A percentile compares a stretch with the other conserved stretches of the same genome.
Evolutionary conservation across 768 basidiomycete species (phyloP).

Genomic region (Collybia sordida): DNA sequence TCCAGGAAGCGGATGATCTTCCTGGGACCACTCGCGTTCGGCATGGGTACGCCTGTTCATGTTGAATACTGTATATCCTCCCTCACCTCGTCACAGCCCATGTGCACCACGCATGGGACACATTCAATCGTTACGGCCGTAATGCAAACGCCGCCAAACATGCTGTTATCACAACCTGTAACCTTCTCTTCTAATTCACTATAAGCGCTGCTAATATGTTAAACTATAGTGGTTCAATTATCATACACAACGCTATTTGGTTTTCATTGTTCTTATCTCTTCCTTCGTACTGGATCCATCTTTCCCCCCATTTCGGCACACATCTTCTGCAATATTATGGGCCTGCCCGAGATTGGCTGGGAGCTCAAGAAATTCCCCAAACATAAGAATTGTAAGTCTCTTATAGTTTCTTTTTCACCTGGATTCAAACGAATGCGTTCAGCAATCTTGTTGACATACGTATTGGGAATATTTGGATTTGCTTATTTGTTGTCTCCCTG

Average conservation of each 20-base stretch:
- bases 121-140: conserved; percentile 72
- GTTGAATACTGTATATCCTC: not conserved
- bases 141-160: conserved; percentile 60
- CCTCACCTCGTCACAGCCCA: conserved; percentile 58
- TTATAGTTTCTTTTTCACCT: conserved; percentile 11
- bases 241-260: conserved; percentile 93
- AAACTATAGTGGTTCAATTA: conserved; percentile 74
- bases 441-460: conserved; percentile 60
- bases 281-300: conserved; percentile 83
- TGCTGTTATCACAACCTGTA: conserved; percentile 59
- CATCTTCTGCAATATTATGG: conserved; percentile 94
- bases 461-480: conserved; percentile 61
- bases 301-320: conserved; percentile 79
- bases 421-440: conserved; percentile 10
- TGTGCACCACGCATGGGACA: conserved; percentile 89
- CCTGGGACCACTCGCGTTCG: conserved; percentile 83
- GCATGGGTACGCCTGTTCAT: conserved; percentile 58
- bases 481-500: conserved; percentile 48
- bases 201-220: not conserved
- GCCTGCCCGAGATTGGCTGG: conserved; percentile 65
- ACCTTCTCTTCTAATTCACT: conserved; percentile 17
- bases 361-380: conserved; percentile 57
- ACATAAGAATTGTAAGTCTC: conserved; percentile 48
- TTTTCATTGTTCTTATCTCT: conserved; percentile 81
- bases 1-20: conserved; percentile 66